Conservation (phyloP, 225 moss, liverwort and hornwort species). For the Neckera pumila region DNA sequence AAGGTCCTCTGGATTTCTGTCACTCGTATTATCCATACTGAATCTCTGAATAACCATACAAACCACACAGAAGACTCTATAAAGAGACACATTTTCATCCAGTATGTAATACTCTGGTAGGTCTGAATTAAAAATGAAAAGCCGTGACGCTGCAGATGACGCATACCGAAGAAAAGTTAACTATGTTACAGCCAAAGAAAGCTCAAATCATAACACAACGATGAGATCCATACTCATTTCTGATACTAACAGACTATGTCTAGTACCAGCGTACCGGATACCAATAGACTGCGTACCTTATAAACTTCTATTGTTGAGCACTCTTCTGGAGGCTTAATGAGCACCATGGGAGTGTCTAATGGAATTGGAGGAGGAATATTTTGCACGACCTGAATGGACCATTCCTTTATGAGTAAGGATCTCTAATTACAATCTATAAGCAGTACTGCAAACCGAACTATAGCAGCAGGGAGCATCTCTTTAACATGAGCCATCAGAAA, state of each 20-base stretch:
- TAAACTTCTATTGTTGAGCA: constrained; percentile 86
- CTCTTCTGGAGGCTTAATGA: constrained; percentile 79
- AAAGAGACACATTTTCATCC: not conserved
- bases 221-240: not conserved
- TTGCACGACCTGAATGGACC: constrained; percentile 44
- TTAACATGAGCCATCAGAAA: not conserved
- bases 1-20: constrained; percentile 55
- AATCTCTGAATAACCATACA: constrained; percentile 31
- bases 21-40: constrained; percentile 44
- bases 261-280: not conserved
- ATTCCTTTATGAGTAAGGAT: not conserved
- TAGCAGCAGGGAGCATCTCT: not conserved
- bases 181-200: not conserved
- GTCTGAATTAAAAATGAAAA: not conserved
- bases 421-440: not conserved
- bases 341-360: constrained; percentile 67
- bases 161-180: not conserved
- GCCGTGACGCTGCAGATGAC: not conserved
- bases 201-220: not conserved
- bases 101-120: not conserved
- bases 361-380: constrained; percentile 69
- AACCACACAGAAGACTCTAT: not conserved
- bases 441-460: not conserved
- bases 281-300: constrained; percentile 35
- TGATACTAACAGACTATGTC: not conserved